phyloP scores from a whole-genome alignment of 75 land plant species.

The Isoetes taiwanensis region DNA sequence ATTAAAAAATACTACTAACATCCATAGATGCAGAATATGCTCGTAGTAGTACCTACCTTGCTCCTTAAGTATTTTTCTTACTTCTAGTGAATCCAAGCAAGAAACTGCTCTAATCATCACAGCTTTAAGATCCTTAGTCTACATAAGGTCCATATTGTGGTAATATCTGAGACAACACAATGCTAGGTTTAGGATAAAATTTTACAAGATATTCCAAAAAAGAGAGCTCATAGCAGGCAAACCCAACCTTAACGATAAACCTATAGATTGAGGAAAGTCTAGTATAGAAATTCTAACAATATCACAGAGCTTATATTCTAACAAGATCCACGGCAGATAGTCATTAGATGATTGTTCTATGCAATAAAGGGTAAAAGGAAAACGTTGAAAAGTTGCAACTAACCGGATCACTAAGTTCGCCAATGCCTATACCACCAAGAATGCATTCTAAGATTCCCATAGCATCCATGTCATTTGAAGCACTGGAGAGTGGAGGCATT shows the following conservation, averaged over 20 bases:
- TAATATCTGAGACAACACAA: conserved; percentile 9
- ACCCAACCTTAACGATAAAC: conserved; percentile 4
- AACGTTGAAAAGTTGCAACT: too few species aligned
- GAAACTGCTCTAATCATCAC: conserved; percentile 36
- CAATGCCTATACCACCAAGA: conserved; percentile 27
- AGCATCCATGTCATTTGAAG: conserved; percentile 15
- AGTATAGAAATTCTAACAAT: too few species aligned
- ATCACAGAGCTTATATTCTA: too few species aligned
- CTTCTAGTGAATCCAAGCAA: conserved; percentile 22
- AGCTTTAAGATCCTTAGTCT: conserved; percentile 18
- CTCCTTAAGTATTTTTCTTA: conserved; percentile 18
- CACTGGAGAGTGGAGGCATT: conserved; percentile 27
- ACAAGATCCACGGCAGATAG: too few species aligned
- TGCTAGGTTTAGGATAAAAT: neutral
- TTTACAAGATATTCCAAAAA: neutral
- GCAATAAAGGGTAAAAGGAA: too few species aligned
- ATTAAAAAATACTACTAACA: neutral
- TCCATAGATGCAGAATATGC: neutral
- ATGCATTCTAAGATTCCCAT: conserved; percentile 14
- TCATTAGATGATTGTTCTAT: too few species aligned
- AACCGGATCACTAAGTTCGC: too few species aligned
- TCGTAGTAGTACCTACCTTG: conserved; percentile 21
- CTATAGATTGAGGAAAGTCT: neutral
- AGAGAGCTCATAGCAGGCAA: neutral
- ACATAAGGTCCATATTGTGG: conserved; percentile 30